Conservation (phyloP, 306 rosid species). For the Leucaena leucocephala region DNA sequence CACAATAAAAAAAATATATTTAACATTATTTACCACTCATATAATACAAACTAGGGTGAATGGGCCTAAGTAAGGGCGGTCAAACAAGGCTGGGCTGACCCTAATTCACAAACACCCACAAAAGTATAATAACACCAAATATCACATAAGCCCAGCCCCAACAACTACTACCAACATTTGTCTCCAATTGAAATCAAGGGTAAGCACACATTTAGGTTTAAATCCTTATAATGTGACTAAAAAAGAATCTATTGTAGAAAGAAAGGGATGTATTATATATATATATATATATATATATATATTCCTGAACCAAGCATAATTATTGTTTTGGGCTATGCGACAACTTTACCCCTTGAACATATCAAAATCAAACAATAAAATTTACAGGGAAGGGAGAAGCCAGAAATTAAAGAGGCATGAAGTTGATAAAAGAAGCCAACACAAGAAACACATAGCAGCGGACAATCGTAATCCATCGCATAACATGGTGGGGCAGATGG, state of each 20-base stretch:
- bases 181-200: too few relatives aligned
- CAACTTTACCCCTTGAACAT: too few relatives aligned
- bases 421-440: neutral
- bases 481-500: neutral
- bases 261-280: too few relatives aligned
- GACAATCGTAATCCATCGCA: neutral
- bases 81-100: neutral
- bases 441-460: conserved; percentile 2
- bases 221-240: too few relatives aligned
- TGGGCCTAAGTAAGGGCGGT: neutral
- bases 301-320: too few relatives aligned
- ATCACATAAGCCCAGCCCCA: neutral
- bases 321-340: too few relatives aligned
- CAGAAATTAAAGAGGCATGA: conserved; percentile 1
- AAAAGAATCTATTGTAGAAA: too few relatives aligned
- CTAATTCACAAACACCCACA: neutral
- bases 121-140: neutral
- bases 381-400: conserved; percentile 1
- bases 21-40: too few relatives aligned
- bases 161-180: neutral
- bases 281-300: too few relatives aligned
- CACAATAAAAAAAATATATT: too few relatives aligned
- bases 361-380: too few relatives aligned
- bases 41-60: neutral
- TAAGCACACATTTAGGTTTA: too few relatives aligned